Evolutionary conservation across 441 rosid species (phyloP).

Genomic region (Melastoma candidum): DNA sequence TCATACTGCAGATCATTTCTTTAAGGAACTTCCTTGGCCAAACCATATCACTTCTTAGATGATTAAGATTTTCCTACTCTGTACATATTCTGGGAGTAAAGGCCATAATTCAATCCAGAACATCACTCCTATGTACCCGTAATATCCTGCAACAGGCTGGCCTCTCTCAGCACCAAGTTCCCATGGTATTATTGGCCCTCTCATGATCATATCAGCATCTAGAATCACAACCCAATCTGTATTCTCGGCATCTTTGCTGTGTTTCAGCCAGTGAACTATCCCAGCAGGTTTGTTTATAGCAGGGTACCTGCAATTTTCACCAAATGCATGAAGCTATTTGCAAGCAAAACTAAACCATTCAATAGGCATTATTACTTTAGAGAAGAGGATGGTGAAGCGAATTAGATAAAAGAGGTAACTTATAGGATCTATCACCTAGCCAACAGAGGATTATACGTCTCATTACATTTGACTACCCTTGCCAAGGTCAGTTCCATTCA

Average conservation of each 20-base stretch:
- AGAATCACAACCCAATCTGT: slow-evolving; percentile 97
- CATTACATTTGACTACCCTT: too few species aligned
- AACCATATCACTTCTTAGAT: too few species aligned
- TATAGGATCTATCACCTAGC: too few species aligned
- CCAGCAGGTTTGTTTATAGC: slow-evolving; percentile 99
- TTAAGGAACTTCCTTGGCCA: too few species aligned
- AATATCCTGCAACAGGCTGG: slow-evolving; percentile 77
- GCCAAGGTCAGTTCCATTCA: too few species aligned
- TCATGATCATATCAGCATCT: slow-evolving; percentile 93
- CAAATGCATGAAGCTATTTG: background rate
- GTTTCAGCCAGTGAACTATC: slow-evolving; percentile 84
- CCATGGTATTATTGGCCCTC: slow-evolving; percentile 97
- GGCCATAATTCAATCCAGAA: too few species aligned
- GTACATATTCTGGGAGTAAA: too few species aligned
- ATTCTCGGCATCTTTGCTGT: slow-evolving; percentile 78
- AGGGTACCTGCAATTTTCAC: slow-evolving; percentile 62
- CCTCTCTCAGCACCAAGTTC: slow-evolving; percentile 91
- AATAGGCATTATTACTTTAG: too few species aligned
- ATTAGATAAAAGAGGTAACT: too few species aligned
- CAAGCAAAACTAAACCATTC: background rate
- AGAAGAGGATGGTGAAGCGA: background rate
- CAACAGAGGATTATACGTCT: too few species aligned
- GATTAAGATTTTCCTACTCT: too few species aligned
- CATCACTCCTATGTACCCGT: slow-evolving; percentile 41
- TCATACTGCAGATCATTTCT: too few species aligned